Evolutionary conservation across 2,329 filamentous ascomycete genomes (phyloP), one percentile per base, ranked within the genome.

Genomic region (Ophiosphaerella narmari): DNA sequence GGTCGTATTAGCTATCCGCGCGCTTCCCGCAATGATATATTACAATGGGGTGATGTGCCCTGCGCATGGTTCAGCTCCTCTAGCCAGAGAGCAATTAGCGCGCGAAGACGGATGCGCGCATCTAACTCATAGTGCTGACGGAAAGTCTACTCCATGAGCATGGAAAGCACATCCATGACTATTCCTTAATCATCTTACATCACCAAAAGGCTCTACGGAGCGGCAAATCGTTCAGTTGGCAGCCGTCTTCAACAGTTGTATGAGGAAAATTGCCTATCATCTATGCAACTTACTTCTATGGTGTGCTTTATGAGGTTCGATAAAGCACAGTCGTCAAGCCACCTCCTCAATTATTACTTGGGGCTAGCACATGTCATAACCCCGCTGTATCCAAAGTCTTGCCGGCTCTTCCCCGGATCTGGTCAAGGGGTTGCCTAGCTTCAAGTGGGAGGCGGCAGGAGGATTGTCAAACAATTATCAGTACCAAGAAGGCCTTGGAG

Each of bases 71-170:
- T 29, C 7, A 29, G 26, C 26, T 11, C 7, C n/a, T 14, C 32
- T 24, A 14, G 7, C 23, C 18, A 24, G 31, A 26, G 40, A 23
- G 16, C 14, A 23, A 13, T 34, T 42, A 21, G 41, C 21, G 24
- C 23, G n/a, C 34, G 29, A 18, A 44, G 8, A 12, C 9, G 29
- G 23, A 33, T 21, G 26, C 36, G 29, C 16, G 26, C 32, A 38
- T 44, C 33, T 37, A 24, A 31, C 14, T 24, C 42, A 18, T 31
- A 44, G 32, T 18, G 42, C 42, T 44, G 34, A 44, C 42, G 24
- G 21, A 24, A 24, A 21, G 16, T 36, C 23, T 44, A 31, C 34
- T 38, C 11, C 18, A 39, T 13, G 21, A 23, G 9, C 14, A 31
- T 29, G 6, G 18, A 40, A 29, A n/a, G 35, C 23, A 39, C 36